Evolutionary conservation across 345 rosid genomes (phyloP), one percentile per base, ranked within the genome.

Genomic region (Syzygium grande): DNA sequence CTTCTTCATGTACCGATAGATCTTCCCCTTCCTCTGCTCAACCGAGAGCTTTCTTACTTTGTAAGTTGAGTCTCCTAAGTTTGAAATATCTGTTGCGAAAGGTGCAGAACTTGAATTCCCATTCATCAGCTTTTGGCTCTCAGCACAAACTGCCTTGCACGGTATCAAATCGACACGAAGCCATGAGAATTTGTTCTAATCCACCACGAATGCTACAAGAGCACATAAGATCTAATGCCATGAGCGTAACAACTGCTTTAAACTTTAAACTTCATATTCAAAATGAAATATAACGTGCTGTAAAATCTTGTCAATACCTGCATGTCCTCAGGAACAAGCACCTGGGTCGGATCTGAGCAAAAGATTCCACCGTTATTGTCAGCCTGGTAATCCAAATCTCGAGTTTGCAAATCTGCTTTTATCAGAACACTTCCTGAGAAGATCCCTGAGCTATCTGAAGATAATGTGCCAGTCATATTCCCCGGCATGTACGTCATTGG

Each of bases 1-100:
- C 89, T 97, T 97, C 96, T 96, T 97, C 96, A 96, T 90, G 90
- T 97, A 97, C 92, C 97, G 94, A 87, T 92, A 95, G 56, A 97
- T 97, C 92, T 94, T 97, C 93, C 96, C 99, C 91, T 94, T 96
- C 87, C 98, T 94, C 88, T 97, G 97, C 7, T 49, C 51, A 49
- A 9, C 51, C 38, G 99, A 94, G 68, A 98, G 94, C 88, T 96
- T 98, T 15, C 95, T 97, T 16, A 94, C 97, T 90, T 93, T 95
- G 83, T 93, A 92, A 53, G 93, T 87, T 85, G 99, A 79, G 89
- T 96, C 98, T 90, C 96, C 99, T 91, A 96, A 91, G 86, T 92
- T 90, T 49, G 97, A 90, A 4, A 95, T 92, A 84, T 98, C 98
- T 79, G 96, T 87, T 80, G 97, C 61, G 87, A 92, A 87, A 41